These are phyloP conservation scores for Russula virescens DNA, from an alignment of 768 basidiomycete species.

Conservation along the genomic window DNA sequence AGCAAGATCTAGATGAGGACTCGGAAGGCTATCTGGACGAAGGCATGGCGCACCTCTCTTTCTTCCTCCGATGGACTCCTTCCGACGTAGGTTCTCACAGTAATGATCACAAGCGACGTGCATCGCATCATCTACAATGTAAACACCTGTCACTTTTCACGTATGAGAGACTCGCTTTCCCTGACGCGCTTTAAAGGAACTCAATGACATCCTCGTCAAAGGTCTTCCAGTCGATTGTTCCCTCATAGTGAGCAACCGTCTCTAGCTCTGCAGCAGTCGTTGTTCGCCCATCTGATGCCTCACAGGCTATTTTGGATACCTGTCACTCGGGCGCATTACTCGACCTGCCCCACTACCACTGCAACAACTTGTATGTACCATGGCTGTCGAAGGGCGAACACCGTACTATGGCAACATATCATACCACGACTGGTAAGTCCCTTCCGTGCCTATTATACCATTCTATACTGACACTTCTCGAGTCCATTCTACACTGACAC, in stretches of 20 bases:
- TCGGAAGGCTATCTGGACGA: conserved; percentile 30
- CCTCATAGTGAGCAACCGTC: conserved; percentile 14
- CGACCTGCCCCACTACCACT: conserved; percentile 26
- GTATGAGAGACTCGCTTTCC: no score
- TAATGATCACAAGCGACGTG: conserved; percentile 14
- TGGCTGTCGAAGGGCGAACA: conserved; percentile 25
- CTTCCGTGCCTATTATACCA: not conserved
- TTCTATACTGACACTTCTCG: not conserved
- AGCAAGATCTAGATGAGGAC: conserved; percentile 19
- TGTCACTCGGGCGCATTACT: conserved; percentile 29
- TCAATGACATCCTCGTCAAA: conserved; percentile 13
- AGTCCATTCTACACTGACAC: not conserved
- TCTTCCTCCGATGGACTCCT: no score
- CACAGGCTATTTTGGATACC: conserved; percentile 26
- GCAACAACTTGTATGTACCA: conserved; percentile 26
- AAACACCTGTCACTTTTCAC: not conserved
- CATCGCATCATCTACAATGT: conserved; percentile 27
- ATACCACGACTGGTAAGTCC: conserved; percentile 14
- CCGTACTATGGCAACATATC: conserved; percentile 18
- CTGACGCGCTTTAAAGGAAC: conserved; percentile 11
- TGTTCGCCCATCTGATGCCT: not conserved
- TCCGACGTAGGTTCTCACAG: not conserved
- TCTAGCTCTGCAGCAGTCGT: not conserved
- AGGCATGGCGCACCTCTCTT: conserved; percentile 12
- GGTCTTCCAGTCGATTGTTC: conserved; percentile 18